phyloP scores from a whole-genome alignment of 495 filamentous ascomycete species.

The Hypoxylon rickii region DNA sequence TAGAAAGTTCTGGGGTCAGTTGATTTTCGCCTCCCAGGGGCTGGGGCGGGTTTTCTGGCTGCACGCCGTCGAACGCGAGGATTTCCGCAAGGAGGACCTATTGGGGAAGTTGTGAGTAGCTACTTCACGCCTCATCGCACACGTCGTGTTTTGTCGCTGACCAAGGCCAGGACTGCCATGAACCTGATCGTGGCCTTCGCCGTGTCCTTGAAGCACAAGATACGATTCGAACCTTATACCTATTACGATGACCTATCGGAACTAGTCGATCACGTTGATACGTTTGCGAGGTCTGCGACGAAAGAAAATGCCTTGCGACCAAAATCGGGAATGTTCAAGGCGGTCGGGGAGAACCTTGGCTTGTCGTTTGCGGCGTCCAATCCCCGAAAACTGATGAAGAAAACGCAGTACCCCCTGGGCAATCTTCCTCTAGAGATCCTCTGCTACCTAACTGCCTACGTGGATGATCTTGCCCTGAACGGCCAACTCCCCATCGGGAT shows the following conservation, averaged over 20 bases:
- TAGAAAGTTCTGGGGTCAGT: constrained; percentile 74
- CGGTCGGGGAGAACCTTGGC: constrained; percentile 69
- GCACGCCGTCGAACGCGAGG: constrained; percentile 66
- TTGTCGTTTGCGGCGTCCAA: constrained; percentile 72
- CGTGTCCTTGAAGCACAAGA: constrained; percentile 77
- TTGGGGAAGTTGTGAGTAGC: constrained; percentile 59
- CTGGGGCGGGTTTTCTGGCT: constrained; percentile 82
- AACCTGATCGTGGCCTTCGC: constrained; percentile 82
- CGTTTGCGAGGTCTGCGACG: constrained; percentile 72
- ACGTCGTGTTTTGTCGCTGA: constrained; percentile 9
- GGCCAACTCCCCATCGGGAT: constrained; percentile 57
- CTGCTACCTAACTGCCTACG: constrained; percentile 69
- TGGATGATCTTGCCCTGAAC: constrained; percentile 59
- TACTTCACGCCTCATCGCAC: not conserved
- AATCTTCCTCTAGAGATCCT: constrained; percentile 81
- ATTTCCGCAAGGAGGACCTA: constrained; percentile 67
- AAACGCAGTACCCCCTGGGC: constrained; percentile 63
- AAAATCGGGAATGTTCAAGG: constrained; percentile 62
- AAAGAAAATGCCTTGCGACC: constrained; percentile 50
- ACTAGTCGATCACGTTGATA: constrained; percentile 64
- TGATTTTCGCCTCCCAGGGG: constrained; percentile 73
- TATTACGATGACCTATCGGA: constrained; percentile 69
- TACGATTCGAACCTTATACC: constrained; percentile 86
- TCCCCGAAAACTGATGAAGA: constrained; percentile 72
- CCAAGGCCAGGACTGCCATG: constrained; percentile 62